A percentile compares a stretch with the other conserved stretches of the same genome.
These are phyloP conservation scores for Caryopteris hybrid DNA, from an alignment of 305 asterid genomes.

Conservation along the genomic window DNA sequence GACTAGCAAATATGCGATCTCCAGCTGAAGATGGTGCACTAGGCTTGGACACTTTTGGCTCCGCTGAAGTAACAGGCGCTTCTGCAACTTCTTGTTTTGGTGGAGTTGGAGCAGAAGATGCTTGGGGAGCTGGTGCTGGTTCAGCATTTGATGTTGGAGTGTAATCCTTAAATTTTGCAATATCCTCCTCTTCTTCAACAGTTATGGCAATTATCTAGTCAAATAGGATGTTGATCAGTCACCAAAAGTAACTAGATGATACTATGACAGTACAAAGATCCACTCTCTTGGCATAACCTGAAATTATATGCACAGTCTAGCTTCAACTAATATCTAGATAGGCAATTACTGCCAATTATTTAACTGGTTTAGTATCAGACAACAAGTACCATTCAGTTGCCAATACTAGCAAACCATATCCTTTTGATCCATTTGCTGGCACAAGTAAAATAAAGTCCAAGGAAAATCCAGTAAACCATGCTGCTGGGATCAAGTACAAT, in stretches of 20 bases:
- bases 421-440: background rate
- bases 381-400: background rate
- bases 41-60: conserved; percentile 59
- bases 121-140: conserved; percentile 49
- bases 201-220: conserved; percentile 74
- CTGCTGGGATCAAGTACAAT: background rate
- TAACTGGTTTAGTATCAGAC: background rate
- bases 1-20: conserved; percentile 92
- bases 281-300: background rate
- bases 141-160: conserved; percentile 68
- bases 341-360: background rate
- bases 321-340: background rate
- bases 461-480: background rate
- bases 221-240: conserved; percentile 22
- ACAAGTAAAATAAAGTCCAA: background rate
- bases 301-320: background rate
- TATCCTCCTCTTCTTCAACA: conserved; percentile 86
- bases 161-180: conserved; percentile 76
- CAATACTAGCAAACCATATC: background rate
- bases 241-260: background rate
- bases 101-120: conserved; percentile 59
- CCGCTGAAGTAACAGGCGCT: conserved; percentile 53
- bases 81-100: conserved; percentile 56
- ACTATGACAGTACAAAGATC: background rate
- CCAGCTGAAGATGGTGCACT: conserved; percentile 49